Base-by-base conservation (phyloP, 257 asterid genomes). In the Coffea eugenioides region DNA sequence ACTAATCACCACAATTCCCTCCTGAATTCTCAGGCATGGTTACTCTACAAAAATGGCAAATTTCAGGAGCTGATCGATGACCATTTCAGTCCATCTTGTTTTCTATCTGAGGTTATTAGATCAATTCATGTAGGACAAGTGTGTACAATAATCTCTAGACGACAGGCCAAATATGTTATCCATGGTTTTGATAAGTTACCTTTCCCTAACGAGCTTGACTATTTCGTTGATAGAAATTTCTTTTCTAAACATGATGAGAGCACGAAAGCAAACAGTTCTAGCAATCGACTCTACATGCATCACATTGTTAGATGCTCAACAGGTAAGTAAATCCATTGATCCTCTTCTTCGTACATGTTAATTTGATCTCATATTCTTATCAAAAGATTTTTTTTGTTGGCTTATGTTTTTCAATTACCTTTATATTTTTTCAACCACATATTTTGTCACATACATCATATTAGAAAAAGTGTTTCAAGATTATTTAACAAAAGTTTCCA, bases 91-190 rank as follows among this genome's bases (percentile, higher is more conserved):
- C 54, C 73, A 72, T 74, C 85, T 6, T 74, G 82, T 46, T 10
- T 59, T 73, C 8, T 23, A 5, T 73, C 80, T 12, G 61, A 77
- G 73, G 77, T 81, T 56, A 25, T 76, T 68, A 83, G 84, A 81
- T 81, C 83, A 45, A 77, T 84, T 78, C 84, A 81, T 71, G 85
- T 77, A 4, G 87, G 82, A 7, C 68, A 77, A 52, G 70, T 84
- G 87, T 31, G 85, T 81, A 34, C 85, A 84, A 70, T 82, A 81
- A 61, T 49, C 34, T 36, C 87, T 85, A 41, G 82, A 81, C 9
- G 87, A 84, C 59, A 84, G 85, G 75, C 85, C 87, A 21, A 77
- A 18, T 62, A 81, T 84, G 85, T 77, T 83, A n/a, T 23, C 77
- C 21, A 85, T 81, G 11, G 82, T 84, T 5, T 41, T 81, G 20